Conservation (phyloP, 108 stramenopile genomes). For the Fistulifera pelliculosa region DNA sequence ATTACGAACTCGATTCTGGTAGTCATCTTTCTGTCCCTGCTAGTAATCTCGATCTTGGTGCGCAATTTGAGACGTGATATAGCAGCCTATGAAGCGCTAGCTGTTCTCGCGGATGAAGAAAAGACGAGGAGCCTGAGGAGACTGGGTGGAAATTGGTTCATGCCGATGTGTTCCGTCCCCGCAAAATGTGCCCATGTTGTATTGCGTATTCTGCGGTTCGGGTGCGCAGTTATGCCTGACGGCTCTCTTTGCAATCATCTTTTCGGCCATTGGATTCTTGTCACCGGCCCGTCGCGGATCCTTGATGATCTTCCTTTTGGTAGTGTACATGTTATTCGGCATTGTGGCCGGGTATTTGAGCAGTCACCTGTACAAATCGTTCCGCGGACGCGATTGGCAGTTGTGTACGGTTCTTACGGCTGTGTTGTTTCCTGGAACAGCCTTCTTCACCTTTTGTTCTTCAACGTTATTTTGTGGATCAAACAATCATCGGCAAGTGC, state of each 20-base stretch:
- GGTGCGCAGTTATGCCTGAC: conserved; percentile 78
- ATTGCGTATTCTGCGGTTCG: conserved; percentile 92
- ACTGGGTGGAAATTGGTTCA: conserved; percentile 99
- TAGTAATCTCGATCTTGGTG: conserved; percentile 92
- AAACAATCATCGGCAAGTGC: conserved; percentile 87
- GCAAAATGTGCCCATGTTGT: conserved; percentile 82
- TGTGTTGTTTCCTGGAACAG: conserved; percentile 79
- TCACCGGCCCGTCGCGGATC: conserved; percentile 89
- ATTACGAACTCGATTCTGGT: conserved; percentile 94
- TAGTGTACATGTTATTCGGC: conserved; percentile 91
- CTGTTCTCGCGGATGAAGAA: conserved; percentile 86
- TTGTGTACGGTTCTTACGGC: conserved; percentile 91
- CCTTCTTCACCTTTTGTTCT: conserved; percentile 77
- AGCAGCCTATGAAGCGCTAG: conserved; percentile 89
- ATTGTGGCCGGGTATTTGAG: conserved; percentile 80
- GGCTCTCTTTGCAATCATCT: conserved; percentile 61
- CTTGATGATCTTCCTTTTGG: conserved; percentile 81
- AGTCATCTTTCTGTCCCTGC: conserved; percentile 88
- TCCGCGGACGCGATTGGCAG: conserved; percentile 92
- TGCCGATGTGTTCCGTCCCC: conserved; percentile 99
- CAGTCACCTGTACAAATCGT: conserved; percentile 88
- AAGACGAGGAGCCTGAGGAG: conserved; percentile 86
- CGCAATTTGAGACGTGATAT: conserved; percentile 93
- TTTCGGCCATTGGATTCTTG: conserved; percentile 90
- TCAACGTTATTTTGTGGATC: conserved; percentile 87